phyloP scores from a whole-genome alignment of 2,329 filamentous ascomycete species.

The Thelonectria olida region DNA sequence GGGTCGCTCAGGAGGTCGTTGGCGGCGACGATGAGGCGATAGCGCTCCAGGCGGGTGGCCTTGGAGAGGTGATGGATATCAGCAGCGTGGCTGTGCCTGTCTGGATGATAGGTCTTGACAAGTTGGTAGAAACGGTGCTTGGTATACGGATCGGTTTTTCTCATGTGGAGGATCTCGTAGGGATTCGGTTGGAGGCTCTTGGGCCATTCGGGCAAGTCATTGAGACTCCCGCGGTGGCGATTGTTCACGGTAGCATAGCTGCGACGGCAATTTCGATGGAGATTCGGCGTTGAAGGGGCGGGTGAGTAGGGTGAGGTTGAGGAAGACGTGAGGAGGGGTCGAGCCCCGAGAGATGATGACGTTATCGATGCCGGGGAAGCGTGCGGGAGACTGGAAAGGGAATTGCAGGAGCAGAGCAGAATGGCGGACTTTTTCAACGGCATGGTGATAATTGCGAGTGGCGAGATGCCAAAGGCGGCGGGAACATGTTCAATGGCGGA shows the following conservation, averaged over 20 bases:
- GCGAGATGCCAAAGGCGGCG: slow-evolving; percentile 19
- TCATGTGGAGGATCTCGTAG: slow-evolving; percentile 82
- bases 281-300: not conserved
- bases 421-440: slow-evolving; percentile 31
- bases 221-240: slow-evolving; percentile 10
- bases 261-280: slow-evolving; percentile 11
- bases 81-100: slow-evolving; percentile 60
- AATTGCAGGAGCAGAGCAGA: slow-evolving; percentile 33
- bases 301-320: slow-evolving; percentile 6
- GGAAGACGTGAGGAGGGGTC: slow-evolving; percentile 19
- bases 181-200: slow-evolving; percentile 71
- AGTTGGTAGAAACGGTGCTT: slow-evolving; percentile 89
- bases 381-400: slow-evolving; percentile 26
- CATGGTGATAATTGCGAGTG: slow-evolving; percentile 28
- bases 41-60: slow-evolving; percentile 81
- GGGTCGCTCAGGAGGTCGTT: slow-evolving; percentile 89
- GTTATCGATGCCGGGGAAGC: slow-evolving; percentile 31
- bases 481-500: slow-evolving; percentile 32
- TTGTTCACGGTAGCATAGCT: slow-evolving; percentile 36
- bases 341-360: slow-evolving; percentile 34
- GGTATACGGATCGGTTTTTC: slow-evolving; percentile 73
- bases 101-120: slow-evolving; percentile 96
- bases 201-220: slow-evolving; percentile 55
- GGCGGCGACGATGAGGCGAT: slow-evolving; percentile 86
- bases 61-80: slow-evolving; percentile 51